Base-by-base conservation (phyloP, 2,329 filamentous ascomycete genomes). In the Hymenoscyphus fructigenus region DNA sequence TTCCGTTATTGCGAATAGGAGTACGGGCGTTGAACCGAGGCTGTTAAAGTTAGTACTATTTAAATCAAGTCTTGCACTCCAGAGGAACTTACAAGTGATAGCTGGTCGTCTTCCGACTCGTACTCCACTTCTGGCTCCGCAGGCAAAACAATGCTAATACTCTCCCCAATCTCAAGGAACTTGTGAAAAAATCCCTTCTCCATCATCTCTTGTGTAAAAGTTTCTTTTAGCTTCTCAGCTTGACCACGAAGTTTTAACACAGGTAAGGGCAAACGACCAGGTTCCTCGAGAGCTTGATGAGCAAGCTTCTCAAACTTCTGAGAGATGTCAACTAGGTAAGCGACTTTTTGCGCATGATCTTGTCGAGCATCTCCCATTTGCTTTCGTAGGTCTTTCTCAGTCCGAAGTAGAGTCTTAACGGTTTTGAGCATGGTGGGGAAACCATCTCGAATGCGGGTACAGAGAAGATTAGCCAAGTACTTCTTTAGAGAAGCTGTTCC, bases 401-500 rank as follows among this genome's bases (percentile, higher is more conserved):
- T 62, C 0, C 55, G 29, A 0, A 78, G 68, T 0, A 71, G 70
- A 1, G 57, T 38, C 2, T 57, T 61, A 5, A 79, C 71, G 0
- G 66, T 70, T 0, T 53, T 61, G 28, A 73, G 69, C 15, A 79
- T 69, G 1, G 38, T 59, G 10, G 72, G 71, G 55, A 73, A 72
- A 28, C 66, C 69, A 23, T 67, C 59, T 10, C 67, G 66, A 26
- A 74, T 74, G 9, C 65, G 64, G 6, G 32, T 55, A 58, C 67
- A 75, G 9, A 79, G 68, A 9, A 78, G 63, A 1, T 57, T 67
- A 1, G 73, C 73, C 0, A 79, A 71, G 28, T 75, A 71, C 1
- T 64, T 67, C 34, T 75, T 75, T 6, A 78, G 68, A 29, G 72
- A 73, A 0, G 58, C 23, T 5, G 75, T 75, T 0, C 77, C 76